Evolutionary conservation across 345 rosid genomes (phyloP), one percentile per base, ranked within the genome.

Genomic region (Aquilaria yunnanensis): DNA sequence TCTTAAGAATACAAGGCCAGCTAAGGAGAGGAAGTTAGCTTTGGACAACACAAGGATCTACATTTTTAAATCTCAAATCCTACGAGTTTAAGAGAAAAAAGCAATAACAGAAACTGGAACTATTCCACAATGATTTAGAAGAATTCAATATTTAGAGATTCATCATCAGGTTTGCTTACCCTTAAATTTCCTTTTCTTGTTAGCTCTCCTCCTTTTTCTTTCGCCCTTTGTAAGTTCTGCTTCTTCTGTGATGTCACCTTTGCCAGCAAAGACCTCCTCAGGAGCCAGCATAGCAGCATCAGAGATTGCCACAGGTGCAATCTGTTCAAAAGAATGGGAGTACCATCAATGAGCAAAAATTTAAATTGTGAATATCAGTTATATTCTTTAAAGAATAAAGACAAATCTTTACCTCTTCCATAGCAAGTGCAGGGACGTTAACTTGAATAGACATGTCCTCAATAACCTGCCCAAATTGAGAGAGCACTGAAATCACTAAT

Each of bases 251-350:
- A 94, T 70, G 45, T 88, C 75, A 62, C 97, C 93, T 84, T 83
- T 88, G 57, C 96, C 93, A 1, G 75, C 53, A 78, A 88, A 94
- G 32, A 90, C 83, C 74, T 90, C 99, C 77, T 94, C 96, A 10
- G 97, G 99, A 56, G 97, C 99, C 73, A 90, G 85, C 97, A 94
- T 90, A 71, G 97, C 90, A 12, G 96, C 96, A 86, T 87, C 97
- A 34, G 96, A 88, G 55, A 91, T 86, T 37, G 96, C 93, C 81
- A 88, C 29, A 14, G 99, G 99, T 55, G 99, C 96, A 86, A 85
- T 85, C 97, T 80, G 69, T 50, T 56, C 74, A 71, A 4, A 23
- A 41, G 70, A 78, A 67, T 3, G 43, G 47, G 74, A 56, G 57
- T 13, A 55, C 41, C 62, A 57, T 37, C 14, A 37, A 3, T 37